Conservation (phyloP, 148 eudicot species). For the Amaranthus cruentus region DNA sequence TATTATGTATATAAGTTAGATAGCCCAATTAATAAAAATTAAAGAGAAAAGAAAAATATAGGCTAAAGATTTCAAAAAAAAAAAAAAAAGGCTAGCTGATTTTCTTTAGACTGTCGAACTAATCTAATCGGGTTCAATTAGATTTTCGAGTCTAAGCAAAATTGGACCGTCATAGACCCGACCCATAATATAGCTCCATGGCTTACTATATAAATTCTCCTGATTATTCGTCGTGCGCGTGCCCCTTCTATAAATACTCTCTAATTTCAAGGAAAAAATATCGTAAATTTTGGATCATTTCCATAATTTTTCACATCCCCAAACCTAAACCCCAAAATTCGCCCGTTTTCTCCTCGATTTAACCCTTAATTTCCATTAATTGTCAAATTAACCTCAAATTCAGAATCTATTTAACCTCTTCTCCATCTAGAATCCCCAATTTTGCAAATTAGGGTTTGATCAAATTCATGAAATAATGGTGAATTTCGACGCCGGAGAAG, state of each 20-base stretch:
- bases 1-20: too few relatives aligned
- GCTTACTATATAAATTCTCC: too few relatives aligned
- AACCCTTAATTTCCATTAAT: not conserved
- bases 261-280: not conserved
- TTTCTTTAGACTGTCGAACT: too few relatives aligned
- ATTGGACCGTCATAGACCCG: too few relatives aligned
- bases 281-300: not conserved
- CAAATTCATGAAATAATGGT: conserved; percentile 37
- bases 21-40: too few relatives aligned
- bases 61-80: too few relatives aligned
- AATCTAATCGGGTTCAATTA: too few relatives aligned
- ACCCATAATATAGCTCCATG: too few relatives aligned
- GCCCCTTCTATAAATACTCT: conserved; percentile 1
- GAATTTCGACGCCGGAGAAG: conserved; percentile 19
- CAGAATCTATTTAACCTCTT: not conserved
- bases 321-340: not conserved
- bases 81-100: too few relatives aligned
- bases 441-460: conserved; percentile 26
- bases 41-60: too few relatives aligned
- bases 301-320: not conserved
- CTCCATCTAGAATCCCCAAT: conserved; percentile 5
- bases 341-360: not conserved
- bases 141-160: too few relatives aligned
- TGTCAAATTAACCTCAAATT: not conserved
- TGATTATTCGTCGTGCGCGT: not conserved